Evolutionary conservation across 2,329 filamentous ascomycete species (phyloP), one percentile per base, ranked within the genome.

Genomic region (Fusarium nanum): DNA sequence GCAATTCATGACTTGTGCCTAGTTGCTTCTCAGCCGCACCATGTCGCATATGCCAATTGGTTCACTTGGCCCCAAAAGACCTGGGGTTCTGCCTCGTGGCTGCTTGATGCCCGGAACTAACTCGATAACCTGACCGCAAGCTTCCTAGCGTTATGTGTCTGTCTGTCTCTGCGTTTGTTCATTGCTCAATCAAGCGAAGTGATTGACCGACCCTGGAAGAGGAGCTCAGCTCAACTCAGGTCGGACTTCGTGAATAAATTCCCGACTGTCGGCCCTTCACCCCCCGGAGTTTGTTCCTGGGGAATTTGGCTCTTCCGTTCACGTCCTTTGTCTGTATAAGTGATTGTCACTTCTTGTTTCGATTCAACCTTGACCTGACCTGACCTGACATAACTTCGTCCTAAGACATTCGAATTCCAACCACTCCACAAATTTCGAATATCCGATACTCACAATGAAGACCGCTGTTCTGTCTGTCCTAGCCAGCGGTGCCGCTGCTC

Each of bases 401-500:
- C 34, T 45, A 30, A 64, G 30, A 58, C 30, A 49, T 49, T 63
- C 49, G 30, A 62, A 50, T 28, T 55, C 14, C 41, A 60, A 25
- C 53, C 47, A 34, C 37, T 32, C 37, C 18, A 50, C 13, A 18
- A 27, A 64, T 22, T 7, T 56, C 45, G 56, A 52, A 45, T 54
- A 41, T 13, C 18, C 40, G 41, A 42, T 23, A 60, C 49, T 52
- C 72, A 68, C 16, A 54, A 77, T 76, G 76, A 76, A 76, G 68
- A 37, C 54, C 18, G 52, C 54, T 23, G 23, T 73, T 45, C 49
- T 77, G 53, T 68, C 70, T 27, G 56, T 72, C 56, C 27, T 76
- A 50, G 75, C 71, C 55, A 65, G 69, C 53, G 56, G 62, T 50
- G 73, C 71, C 44, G 73, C 70, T 57, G 78, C 78, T 28, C 75